Conservation (phyloP, 2,329 filamentous ascomycete species). For the Sporothrix curviconia region DNA sequence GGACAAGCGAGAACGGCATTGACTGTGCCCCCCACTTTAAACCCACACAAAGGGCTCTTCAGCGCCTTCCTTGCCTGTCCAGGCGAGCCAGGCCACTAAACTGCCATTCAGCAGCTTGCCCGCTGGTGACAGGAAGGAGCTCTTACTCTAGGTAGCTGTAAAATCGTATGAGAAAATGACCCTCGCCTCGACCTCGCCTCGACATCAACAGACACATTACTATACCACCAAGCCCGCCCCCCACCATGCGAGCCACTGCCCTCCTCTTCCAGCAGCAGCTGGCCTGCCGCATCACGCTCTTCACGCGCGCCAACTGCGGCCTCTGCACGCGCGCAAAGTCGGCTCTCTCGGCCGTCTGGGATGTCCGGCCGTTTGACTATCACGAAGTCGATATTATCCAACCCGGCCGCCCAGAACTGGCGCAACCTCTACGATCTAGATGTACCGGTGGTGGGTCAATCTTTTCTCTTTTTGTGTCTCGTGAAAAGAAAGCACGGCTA, state of each 20-base stretch:
- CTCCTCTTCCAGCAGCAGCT: slow-evolving; percentile 40
- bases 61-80: not conserved
- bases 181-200: not conserved
- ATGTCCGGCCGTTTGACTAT: slow-evolving; percentile 60
- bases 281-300: slow-evolving; percentile 63
- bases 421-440: slow-evolving; percentile 72
- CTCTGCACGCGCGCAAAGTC: slow-evolving; percentile 63
- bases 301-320: slow-evolving; percentile 65
- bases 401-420: slow-evolving; percentile 57
- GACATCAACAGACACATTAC: not conserved
- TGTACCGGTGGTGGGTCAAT: slow-evolving; percentile 61
- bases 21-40: not conserved
- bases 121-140: too few relatives aligned
- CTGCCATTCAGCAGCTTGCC: not conserved
- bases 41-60: not conserved
- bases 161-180: not conserved
- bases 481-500: not conserved
- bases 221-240: not conserved
- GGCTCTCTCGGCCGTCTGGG: slow-evolving; percentile 62
- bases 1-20: not conserved
- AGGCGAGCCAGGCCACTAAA: not conserved
- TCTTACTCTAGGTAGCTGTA: too few relatives aligned
- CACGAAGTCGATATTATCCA: slow-evolving; percentile 64
- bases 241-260: slow-evolving; percentile 44
- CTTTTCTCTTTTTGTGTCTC: not conserved